Evolutionary conservation across 169 alveolate species (phyloP), one percentile per base, ranked within the genome.

Genomic region (Eimeria falciformis): DNA sequence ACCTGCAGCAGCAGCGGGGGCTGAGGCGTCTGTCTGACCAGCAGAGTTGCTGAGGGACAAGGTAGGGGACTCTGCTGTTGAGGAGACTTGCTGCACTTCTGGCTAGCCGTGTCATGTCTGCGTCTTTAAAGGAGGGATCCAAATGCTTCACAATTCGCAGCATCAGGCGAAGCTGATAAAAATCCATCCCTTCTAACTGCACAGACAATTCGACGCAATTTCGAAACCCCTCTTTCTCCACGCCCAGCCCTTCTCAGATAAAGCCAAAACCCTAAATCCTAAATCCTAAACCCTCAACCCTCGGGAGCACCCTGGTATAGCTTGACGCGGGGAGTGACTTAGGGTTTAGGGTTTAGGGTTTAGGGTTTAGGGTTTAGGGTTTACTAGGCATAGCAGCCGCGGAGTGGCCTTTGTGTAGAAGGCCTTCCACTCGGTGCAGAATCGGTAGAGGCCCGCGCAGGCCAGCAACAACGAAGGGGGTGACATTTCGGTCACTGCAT

Each of bases 101-200:
- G 37, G 83, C 33, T 6, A 71, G 83, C 5, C 7, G 83, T 3
- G 27, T 5, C 55, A 71, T 53, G 1, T 71, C 25, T 5, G 83
- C 37, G 27, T 71, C 83, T 4, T 21, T 71, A 11, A 71, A 45
- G 33, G 83, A 37, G 21, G 83, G 83, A 37, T 71, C 43, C 37
- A 71, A 56, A 25, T 71, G 83, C 27, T 71, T 71, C 46, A 29
- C 17, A 9, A 71, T 29, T 6, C 83, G 83, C 62, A 71, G 83
- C 83, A 71, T 71, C 83, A 71, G 27, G 21, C 83, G 83, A n/a
- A 71, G 83, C 83, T 71, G 83, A 27, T 71, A 71, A 56, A 18
- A 71, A 18, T 71, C 83, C 83, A 71, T 71, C 9, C 29, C 14
- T 17, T n/a, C 33, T 17, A 71, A 27, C 83, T 71, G 83, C 83